phyloP scores from a whole-genome alignment of 257 asterid species.

The Salvia miltiorrhiza region DNA sequence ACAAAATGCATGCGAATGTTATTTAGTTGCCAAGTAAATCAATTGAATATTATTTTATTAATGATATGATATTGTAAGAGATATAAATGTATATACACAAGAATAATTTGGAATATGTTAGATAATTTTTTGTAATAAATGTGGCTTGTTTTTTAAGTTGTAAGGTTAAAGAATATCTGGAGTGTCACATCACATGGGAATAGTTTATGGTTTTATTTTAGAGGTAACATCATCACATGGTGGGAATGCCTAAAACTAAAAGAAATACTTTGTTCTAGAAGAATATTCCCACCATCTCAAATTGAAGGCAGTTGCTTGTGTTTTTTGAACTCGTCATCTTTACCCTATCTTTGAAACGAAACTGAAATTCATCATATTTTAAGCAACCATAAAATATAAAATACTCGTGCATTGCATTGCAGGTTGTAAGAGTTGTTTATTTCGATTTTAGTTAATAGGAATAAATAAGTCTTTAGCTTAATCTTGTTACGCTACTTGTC shows the following conservation, averaged over 20 bases:
- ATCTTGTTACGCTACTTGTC: no score
- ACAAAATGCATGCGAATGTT: no score
- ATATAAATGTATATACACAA: no score
- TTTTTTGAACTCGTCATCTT: background rate
- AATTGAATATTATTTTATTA: no score
- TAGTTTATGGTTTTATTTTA: no score
- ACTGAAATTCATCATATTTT: background rate
- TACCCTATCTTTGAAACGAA: background rate
- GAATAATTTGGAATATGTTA: no score
- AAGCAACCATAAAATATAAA: slow-evolving; percentile 11
- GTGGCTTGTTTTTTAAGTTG: no score
- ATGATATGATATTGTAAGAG: no score
- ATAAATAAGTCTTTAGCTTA: background rate
- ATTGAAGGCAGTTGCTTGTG: slow-evolving; percentile 14
- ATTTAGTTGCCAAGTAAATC: no score
- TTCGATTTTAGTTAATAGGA: background rate
- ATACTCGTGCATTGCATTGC: background rate
- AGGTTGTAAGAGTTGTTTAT: background rate
- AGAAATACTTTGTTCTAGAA: slow-evolving; percentile 28
- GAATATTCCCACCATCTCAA: slow-evolving; percentile 35
- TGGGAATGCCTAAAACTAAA: background rate
- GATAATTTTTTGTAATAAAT: no score
- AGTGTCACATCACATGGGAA: background rate
- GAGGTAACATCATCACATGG: no score
- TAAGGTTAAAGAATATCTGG: no score